phyloP scores from a whole-genome alignment of 257 asterid species.

The Solanum bukasovii region DNA sequence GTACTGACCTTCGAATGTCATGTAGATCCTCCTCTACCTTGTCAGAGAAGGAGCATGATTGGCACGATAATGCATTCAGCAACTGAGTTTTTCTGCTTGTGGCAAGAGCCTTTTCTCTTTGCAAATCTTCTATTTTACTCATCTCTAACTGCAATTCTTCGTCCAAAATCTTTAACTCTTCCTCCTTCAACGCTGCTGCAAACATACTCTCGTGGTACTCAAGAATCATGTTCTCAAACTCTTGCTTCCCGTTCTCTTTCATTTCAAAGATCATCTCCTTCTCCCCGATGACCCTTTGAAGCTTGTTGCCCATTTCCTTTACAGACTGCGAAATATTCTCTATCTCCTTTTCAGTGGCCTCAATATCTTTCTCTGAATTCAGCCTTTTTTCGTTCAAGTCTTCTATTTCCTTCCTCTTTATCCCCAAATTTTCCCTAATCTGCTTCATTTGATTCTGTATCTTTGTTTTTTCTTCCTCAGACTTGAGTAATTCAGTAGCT shows the following conservation, averaged over 20 bases:
- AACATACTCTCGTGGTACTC: conserved; percentile 54
- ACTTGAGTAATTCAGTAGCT: conserved; percentile 66
- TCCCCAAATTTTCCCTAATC: conserved; percentile 36
- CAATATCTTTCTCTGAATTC: conserved; percentile 35
- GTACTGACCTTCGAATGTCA: conserved; percentile 30
- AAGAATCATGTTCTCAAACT: conserved; percentile 39
- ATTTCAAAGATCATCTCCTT: conserved; percentile 48
- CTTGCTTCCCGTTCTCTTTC: conserved; percentile 36
- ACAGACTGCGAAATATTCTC: conserved; percentile 17
- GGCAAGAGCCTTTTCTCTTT: conserved; percentile 28
- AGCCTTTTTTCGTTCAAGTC: conserved; percentile 28
- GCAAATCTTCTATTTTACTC: conserved; percentile 24
- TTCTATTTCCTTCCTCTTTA: conserved; percentile 38
- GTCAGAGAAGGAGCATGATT: conserved; percentile 39
- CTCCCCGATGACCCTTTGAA: conserved; percentile 36
- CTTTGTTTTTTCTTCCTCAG: conserved; percentile 70
- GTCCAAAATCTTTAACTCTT: conserved; percentile 43
- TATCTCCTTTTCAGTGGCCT: conserved; percentile 29
- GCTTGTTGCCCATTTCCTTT: conserved; percentile 41
- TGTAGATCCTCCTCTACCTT: conserved; percentile 59
- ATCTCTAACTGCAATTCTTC: conserved; percentile 37
- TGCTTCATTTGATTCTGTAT: conserved; percentile 51
- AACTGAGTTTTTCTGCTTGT: conserved; percentile 25
- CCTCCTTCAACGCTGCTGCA: conserved; percentile 51
- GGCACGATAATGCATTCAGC: conserved; percentile 31